A percentile compares a stretch with the other conserved stretches of the same genome.
phyloP scores from a whole-genome alignment of 257 asterid genomes.

The Primulina huaijiensis region DNA sequence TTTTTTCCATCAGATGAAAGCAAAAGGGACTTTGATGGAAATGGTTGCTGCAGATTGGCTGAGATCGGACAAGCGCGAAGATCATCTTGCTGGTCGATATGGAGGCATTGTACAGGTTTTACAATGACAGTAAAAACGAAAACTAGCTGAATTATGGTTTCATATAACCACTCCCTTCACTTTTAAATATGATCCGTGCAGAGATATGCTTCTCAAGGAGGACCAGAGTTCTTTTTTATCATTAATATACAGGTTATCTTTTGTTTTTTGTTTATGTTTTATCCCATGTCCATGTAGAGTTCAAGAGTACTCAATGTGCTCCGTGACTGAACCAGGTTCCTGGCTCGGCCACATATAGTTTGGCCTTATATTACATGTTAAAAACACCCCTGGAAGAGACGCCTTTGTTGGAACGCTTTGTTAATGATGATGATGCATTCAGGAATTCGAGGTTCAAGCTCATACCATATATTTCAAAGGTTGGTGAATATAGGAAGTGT shows the following conservation, averaged over 20 bases:
- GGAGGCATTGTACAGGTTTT: slow-evolving; percentile 82
- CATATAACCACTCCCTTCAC: slow-evolving; percentile 20
- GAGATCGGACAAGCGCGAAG: slow-evolving; percentile 71
- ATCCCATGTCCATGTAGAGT: background rate
- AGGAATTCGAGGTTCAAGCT: slow-evolving; percentile 87
- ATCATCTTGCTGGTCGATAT: slow-evolving; percentile 59
- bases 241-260: slow-evolving; percentile 60
- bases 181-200: slow-evolving; percentile 28
- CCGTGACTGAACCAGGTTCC: slow-evolving; percentile 51
- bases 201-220: slow-evolving; percentile 62
- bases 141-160: background rate
- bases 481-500: slow-evolving; percentile 15
- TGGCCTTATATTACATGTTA: slow-evolving; percentile 74
- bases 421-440: slow-evolving; percentile 78
- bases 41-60: slow-evolving; percentile 87
- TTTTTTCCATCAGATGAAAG: slow-evolving; percentile 46
- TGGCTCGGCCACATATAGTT: slow-evolving; percentile 48
- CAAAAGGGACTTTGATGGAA: slow-evolving; percentile 64
- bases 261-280: slow-evolving; percentile 4
- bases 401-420: slow-evolving; percentile 66
- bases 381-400: slow-evolving; percentile 58
- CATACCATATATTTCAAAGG: slow-evolving; percentile 79
- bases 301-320: slow-evolving; percentile 11
- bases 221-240: slow-evolving; percentile 68
- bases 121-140: background rate